Conservation (phyloP, 2,329 filamentous ascomycete genomes). For the Cucurbitaria berberidis region DNA sequence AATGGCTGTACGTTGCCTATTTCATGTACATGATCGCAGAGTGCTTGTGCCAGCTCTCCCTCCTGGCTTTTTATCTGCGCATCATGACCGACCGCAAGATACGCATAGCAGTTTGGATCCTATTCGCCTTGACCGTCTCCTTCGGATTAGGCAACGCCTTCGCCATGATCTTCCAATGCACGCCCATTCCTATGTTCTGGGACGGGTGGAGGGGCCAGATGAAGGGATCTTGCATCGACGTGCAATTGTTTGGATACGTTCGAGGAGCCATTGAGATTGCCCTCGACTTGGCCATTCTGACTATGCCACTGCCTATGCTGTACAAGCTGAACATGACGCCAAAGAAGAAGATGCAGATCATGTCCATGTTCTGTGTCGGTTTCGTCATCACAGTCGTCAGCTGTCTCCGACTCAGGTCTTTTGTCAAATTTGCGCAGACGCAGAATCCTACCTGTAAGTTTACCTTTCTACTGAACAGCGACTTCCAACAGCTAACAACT, state of each 20-base stretch:
- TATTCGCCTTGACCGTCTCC: conserved; percentile 25
- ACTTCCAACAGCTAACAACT: not conserved
- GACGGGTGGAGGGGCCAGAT: conserved; percentile 49
- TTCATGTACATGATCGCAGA: conserved; percentile 39
- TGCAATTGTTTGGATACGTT: conserved; percentile 48
- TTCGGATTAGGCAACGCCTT: conserved; percentile 37
- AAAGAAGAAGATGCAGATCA: conserved; percentile 36
- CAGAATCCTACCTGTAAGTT: conserved; percentile 17
- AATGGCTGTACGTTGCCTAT: conserved; percentile 40
- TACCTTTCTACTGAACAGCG: not conserved
- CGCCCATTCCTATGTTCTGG: conserved; percentile 49
- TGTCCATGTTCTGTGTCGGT: conserved; percentile 38
- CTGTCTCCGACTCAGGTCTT: conserved; percentile 18
- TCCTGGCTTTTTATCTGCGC: conserved; percentile 42
- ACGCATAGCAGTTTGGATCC: conserved; percentile 23
- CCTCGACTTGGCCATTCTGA: conserved; percentile 33
- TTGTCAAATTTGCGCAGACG: conserved; percentile 21
- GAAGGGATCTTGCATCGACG: conserved; percentile 41
- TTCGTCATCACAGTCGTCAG: conserved; percentile 31
- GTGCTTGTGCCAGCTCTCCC: conserved; percentile 37
- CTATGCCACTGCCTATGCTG: conserved; percentile 31
- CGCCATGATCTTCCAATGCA: conserved; percentile 47
- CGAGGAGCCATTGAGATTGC: conserved; percentile 38
- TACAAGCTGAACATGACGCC: conserved; percentile 29
- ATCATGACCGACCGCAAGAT: conserved; percentile 31